These are phyloP conservation scores for Candida michaelii DNA, from an alignment of 805 yeast genomes.

Conservation along the genomic window DNA sequence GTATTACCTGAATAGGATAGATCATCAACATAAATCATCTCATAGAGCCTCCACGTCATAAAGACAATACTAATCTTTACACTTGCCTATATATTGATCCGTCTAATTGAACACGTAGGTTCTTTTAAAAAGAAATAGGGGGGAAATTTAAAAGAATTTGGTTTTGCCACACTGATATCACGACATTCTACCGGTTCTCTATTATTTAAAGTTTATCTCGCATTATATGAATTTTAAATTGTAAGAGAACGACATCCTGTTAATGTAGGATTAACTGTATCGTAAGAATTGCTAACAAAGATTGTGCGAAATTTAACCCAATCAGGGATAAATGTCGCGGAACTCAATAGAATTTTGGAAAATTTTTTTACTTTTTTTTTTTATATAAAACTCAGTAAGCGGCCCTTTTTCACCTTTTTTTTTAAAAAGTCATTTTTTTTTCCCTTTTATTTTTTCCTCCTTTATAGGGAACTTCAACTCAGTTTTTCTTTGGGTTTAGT, in stretches of 20 bases:
- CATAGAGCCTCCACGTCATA: too few relatives aligned
- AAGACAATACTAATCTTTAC: too few relatives aligned
- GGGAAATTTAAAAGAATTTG: background rate
- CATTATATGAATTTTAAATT: too few relatives aligned
- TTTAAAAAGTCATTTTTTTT: background rate
- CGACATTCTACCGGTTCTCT: background rate
- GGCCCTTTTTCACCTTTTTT: constrained; percentile 1
- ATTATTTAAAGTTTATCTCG: background rate
- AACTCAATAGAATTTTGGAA: constrained; percentile 1
- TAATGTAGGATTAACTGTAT: too few relatives aligned
- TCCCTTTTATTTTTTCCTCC: background rate
- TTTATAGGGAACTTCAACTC: constrained; percentile 4
- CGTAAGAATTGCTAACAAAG: background rate
- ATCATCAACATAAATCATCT: too few relatives aligned
- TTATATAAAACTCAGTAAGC: constrained; percentile 2
- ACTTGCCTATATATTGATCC: too few relatives aligned
- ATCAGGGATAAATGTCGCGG: constrained; percentile 2
- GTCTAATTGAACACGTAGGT: too few relatives aligned
- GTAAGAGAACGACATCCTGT: too few relatives aligned
- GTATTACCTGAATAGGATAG: too few relatives aligned
- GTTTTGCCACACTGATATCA: background rate
- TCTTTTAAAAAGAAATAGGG: background rate
- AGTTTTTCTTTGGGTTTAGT: constrained; percentile 5
- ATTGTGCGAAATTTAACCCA: background rate
- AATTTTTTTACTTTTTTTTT: constrained; percentile 1